These are phyloP conservation scores for Exserohilum turcica DNA, from an alignment of 2,329 filamentous ascomycete genomes.

Conservation along the genomic window DNA sequence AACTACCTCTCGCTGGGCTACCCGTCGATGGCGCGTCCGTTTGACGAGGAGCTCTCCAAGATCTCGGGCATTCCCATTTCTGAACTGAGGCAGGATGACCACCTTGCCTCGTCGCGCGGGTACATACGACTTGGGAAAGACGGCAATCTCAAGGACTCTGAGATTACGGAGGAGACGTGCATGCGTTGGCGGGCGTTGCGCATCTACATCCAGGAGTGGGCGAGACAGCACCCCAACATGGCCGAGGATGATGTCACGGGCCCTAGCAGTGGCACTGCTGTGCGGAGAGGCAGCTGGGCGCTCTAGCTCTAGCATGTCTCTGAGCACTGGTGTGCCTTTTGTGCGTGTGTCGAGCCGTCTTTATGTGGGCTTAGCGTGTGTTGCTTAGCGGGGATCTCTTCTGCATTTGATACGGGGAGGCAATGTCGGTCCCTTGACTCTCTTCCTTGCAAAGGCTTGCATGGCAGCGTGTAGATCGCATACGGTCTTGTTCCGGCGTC, in stretches of 20 bases:
- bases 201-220: constrained; percentile 87
- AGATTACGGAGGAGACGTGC: constrained; percentile 60
- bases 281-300: constrained; percentile 57
- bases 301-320: constrained; percentile 16
- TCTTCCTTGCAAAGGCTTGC: too few species aligned
- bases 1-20: constrained; percentile 96
- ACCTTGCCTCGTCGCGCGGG: constrained; percentile 66
- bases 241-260: constrained; percentile 33
- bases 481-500: neutral
- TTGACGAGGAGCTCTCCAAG: constrained; percentile 82
- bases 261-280: constrained; percentile 50
- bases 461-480: constrained; percentile 6
- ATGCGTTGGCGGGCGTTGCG: constrained; percentile 83
- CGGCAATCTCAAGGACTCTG: constrained; percentile 55
- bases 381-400: too few species aligned
- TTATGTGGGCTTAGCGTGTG: too few species aligned
- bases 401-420: too few species aligned
- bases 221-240: constrained; percentile 79
- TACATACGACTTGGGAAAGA: constrained; percentile 67
- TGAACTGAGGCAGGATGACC: constrained; percentile 75
- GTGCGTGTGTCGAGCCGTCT: too few species aligned
- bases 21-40: constrained; percentile 79
- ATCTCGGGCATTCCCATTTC: constrained; percentile 73
- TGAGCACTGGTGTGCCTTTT: too few species aligned
- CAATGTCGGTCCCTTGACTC: too few species aligned